Percentiles rank a stretch among this genome's conserved stretches.
Conservation (phyloP, 495 filamentous ascomycete genomes). For the Viridothelium virens region DNA sequence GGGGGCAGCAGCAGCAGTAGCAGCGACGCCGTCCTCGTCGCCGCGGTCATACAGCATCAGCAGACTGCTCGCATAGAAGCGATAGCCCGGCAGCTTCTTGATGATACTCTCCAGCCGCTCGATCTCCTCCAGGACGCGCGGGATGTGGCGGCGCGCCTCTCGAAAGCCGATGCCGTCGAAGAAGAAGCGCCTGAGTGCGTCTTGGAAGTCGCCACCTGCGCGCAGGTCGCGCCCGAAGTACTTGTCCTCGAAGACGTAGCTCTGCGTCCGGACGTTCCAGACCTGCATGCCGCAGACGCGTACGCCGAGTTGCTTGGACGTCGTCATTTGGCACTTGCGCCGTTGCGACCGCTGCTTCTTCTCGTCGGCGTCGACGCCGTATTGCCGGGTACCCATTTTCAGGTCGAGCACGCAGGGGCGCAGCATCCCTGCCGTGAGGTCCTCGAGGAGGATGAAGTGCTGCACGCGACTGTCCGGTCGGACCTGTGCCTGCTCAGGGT, state of each 20-base stretch:
- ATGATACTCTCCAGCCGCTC: conserved; percentile 76
- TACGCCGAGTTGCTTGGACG: conserved; percentile 83
- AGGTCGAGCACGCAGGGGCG: conserved; percentile 92
- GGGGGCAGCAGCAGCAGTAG: not conserved
- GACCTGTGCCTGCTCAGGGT: conserved; percentile 74
- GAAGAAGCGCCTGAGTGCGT: conserved; percentile 79
- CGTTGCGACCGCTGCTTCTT: conserved; percentile 91
- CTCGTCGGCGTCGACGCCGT: conserved; percentile 84
- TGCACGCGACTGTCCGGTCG: conserved; percentile 65
- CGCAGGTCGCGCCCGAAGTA: conserved; percentile 90
- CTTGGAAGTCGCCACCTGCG: conserved; percentile 82
- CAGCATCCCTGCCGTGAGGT: conserved; percentile 94
- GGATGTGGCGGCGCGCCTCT: conserved; percentile 76
- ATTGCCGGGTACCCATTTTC: conserved; percentile 99
- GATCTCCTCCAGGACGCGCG: conserved; percentile 76
- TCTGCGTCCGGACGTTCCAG: conserved; percentile 78
- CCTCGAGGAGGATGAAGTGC: conserved; percentile 91
- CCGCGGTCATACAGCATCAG: conserved; percentile 91
- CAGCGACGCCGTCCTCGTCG: conserved; percentile 24
- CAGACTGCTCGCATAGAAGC: conserved; percentile 92
- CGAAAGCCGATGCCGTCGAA: conserved; percentile 78
- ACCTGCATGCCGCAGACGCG: conserved; percentile 93
- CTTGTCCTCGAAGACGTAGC: conserved; percentile 89
- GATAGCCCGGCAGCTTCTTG: conserved; percentile 67
- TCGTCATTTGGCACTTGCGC: conserved; percentile 85